Conservation (phyloP, 345 rosid species). For the Dovyalis caffra region DNA sequence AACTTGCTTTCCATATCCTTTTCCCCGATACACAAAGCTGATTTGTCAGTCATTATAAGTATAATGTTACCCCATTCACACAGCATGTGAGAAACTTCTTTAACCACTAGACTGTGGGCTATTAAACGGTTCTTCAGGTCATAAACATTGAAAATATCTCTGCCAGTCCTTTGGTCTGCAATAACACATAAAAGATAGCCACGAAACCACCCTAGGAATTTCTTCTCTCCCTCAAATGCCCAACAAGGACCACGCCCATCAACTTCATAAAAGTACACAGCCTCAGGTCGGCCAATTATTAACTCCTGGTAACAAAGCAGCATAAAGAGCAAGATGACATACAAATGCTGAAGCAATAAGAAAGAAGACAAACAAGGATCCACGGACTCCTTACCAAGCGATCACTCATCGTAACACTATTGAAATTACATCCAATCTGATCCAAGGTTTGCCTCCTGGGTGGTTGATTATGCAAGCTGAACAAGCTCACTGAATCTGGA, state of each 20-base stretch:
- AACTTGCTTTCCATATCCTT: conserved; percentile 99
- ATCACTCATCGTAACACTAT: conserved; percentile 88
- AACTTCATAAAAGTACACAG: conserved; percentile 91
- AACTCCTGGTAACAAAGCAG: conserved; percentile 59
- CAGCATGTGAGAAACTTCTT: conserved; percentile 89
- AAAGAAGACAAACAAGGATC: background rate
- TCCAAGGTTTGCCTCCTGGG: conserved; percentile 73
- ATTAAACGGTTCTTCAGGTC: conserved; percentile 89
- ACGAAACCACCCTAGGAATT: conserved; percentile 89
- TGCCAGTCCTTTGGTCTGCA: conserved; percentile 77
- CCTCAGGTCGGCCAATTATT: conserved; percentile 91
- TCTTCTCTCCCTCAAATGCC: conserved; percentile 99
- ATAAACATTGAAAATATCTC: conserved; percentile 72
- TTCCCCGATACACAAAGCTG: conserved; percentile 80
- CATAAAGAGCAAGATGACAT: conserved; percentile 4
- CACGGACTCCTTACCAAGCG: conserved; percentile 54
- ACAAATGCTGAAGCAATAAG: conserved; percentile 2
- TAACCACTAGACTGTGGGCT: conserved; percentile 79
- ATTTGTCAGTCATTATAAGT: conserved; percentile 68
- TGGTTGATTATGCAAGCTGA: conserved; percentile 74
- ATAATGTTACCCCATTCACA: conserved; percentile 95
- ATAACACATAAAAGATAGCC: conserved; percentile 91
- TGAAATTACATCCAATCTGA: conserved; percentile 71
- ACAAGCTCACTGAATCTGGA: conserved; percentile 68
- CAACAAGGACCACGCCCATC: conserved; percentile 99